Percentiles rank a stretch among this genome's conserved stretches.
Evolutionary conservation across 495 filamentous ascomycete species (phyloP).

Genomic region (Tetracladium marchalianum): DNA sequence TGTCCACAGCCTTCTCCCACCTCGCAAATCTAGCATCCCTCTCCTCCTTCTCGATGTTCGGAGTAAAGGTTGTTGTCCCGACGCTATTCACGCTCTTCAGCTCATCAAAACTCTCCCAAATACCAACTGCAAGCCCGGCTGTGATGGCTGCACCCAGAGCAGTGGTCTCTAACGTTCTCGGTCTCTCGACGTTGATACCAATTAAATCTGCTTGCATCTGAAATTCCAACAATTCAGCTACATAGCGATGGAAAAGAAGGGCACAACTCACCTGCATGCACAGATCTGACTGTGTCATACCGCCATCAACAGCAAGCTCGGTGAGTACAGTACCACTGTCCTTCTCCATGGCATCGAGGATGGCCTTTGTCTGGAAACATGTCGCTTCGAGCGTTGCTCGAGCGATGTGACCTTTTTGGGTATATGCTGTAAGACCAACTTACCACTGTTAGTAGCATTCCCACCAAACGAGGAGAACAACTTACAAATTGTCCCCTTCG

Average conservation of each 20-base stretch:
- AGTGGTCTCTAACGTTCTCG: constrained; percentile 91
- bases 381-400: constrained; percentile 89
- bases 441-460: neutral
- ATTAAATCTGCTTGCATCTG: constrained; percentile 86
- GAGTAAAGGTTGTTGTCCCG: constrained; percentile 64
- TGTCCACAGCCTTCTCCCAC: constrained; percentile 81
- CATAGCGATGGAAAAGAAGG: neutral
- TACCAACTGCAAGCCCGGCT: constrained; percentile 72
- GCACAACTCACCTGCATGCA: constrained; percentile 55
- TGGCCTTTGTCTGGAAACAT: constrained; percentile 90
- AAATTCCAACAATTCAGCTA: neutral
- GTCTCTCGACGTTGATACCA: constrained; percentile 76
- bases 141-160: constrained; percentile 87
- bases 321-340: constrained; percentile 70
- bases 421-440: constrained; percentile 83
- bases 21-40: constrained; percentile 58
- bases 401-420: constrained; percentile 79
- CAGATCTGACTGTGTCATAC: constrained; percentile 86
- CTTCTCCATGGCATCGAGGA: constrained; percentile 87
- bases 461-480: neutral
- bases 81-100: constrained; percentile 66
- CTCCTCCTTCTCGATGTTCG: constrained; percentile 47
- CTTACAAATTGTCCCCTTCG: constrained; percentile 60
- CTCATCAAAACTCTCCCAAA: constrained; percentile 75
- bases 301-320: constrained; percentile 79